Evolutionary conservation across 139 green algal species (phyloP).

Genomic region (Picochlorum sp.): DNA sequence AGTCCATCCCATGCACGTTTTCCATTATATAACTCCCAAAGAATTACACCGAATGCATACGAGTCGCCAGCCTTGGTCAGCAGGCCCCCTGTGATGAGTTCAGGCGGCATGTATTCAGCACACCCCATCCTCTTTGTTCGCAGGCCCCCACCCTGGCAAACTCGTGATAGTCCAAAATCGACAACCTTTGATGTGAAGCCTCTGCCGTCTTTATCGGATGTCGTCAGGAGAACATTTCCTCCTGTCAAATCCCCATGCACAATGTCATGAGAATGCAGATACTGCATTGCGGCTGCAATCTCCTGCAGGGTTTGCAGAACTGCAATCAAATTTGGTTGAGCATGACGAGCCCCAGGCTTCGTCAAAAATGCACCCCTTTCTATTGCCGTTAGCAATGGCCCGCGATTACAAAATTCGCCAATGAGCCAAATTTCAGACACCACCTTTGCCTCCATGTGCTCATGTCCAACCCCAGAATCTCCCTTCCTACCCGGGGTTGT

Average conservation of each 20-base stretch:
- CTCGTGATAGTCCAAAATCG: slow-evolving; percentile 63
- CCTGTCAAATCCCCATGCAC: slow-evolving; percentile 34
- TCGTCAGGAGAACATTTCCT: slow-evolving; percentile 31
- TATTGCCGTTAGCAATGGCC: slow-evolving; percentile 36
- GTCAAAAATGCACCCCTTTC: slow-evolving; percentile 42
- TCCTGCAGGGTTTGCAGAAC: slow-evolving; percentile 41
- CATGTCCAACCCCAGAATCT: not conserved
- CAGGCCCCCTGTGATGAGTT: slow-evolving; percentile 27
- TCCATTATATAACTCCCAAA: slow-evolving; percentile 35
- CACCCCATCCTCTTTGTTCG: slow-evolving; percentile 30
- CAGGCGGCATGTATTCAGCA: slow-evolving; percentile 36
- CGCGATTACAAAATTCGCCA: slow-evolving; percentile 38
- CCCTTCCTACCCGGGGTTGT: not conserved
- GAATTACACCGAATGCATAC: slow-evolving; percentile 40
- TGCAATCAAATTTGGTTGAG: slow-evolving; percentile 32
- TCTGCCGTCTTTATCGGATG: slow-evolving; percentile 25
- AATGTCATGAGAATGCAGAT: slow-evolving; percentile 34
- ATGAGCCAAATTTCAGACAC: slow-evolving; percentile 35
- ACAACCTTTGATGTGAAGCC: slow-evolving; percentile 41
- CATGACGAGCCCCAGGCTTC: slow-evolving; percentile 19
- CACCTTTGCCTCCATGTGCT: not conserved
- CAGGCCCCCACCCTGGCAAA: slow-evolving; percentile 27
- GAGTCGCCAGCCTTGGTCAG: slow-evolving; percentile 32
- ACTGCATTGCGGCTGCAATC: slow-evolving; percentile 34
- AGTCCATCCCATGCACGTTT: slow-evolving; percentile 34